Base-by-base conservation (phyloP, 306 rosid species). In the Casuarina cunninghamiana region DNA sequence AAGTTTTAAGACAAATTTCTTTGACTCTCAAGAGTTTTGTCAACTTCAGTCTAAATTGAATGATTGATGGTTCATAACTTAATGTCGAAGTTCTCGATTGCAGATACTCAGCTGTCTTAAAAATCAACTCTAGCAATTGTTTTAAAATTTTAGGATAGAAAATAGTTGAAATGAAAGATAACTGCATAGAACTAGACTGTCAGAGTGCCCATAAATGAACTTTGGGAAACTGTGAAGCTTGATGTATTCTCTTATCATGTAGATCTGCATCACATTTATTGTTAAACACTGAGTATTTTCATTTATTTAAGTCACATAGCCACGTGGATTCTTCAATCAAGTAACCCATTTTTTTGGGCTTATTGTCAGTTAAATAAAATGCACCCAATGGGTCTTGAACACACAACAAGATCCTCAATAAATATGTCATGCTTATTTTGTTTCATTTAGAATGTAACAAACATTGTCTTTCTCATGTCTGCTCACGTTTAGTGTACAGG, bases 91-190 rank as follows among this genome's bases (percentile, higher is more conserved):
- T 37, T 38, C 39, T 63, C 45, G 26, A 63, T n/a, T 63, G 16
- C 39, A 63, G 38, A 38, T 9, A 21, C 26, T 63, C 21, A 63
- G 4, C 46, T 63, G 8, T 38, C 46, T 2, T 54, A 13, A 54
- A 54, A 54, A 48, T 48, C 32, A 54, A 54, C 21, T 13, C 4
- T 53, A 19, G 5, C 21, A 53, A 19, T 53, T 53, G 57, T 19
- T 53, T 16, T 0, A 62, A 62, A 35, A 12, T 62, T 62, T 35
- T 11, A 38, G 44, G 69, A 3, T 62, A 37, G 32, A 37, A 42
- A 62, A 62, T 38, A 62, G 12, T 62, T 62, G 69, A 43, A 62
- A 13, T 62, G 69, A 62, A 62, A 37, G n/a, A 62, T 62, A 62
- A 37, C 7, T 35, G n/a, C 35, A 37, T 35, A 62, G 69, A 62